Evolutionary conservation across 2,329 filamentous ascomycete genomes (phyloP), one percentile per base, ranked within the genome.

Genomic region (Aspergillus ochraceus): DNA sequence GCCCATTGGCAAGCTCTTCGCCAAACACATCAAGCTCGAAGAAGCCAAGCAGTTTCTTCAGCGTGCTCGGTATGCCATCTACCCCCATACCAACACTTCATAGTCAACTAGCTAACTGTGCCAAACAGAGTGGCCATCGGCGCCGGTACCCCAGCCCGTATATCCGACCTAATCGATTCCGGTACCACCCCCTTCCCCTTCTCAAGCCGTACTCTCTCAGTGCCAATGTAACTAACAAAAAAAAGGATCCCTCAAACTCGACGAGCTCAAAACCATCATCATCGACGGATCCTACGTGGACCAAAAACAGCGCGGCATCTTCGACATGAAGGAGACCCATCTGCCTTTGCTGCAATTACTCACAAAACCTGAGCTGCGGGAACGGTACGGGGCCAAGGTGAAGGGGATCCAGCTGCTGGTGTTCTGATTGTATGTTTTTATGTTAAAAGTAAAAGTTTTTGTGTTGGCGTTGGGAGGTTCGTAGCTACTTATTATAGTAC

Each of bases 11-110:
- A 99, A 99, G 76, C 81, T 99, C 72, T 99, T 99, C 76, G 94
- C 95, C 32, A 99, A 99, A 76, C 95, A 99, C 75, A 96, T 99
- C 81, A 99, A 99, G 78, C 78, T 99, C 11, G 86, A 91, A 55
- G 94, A 98, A 69, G 90, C 93, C 36, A 86, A 93, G 55, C 83
- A 89, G 60, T 90, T 90, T 71, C 86, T 96, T 47, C 84, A 90
- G 69, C 84, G 81, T 63, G 81, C 80, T 55, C 83, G 82, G 80
- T 83, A 72, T 49, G 74, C 67, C 14, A 46, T n/a, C 24, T 30
- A 20, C 45, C 19, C 17, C 32, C n/a, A n/a, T n/a, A n/a, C n/a
- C n/a, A n/a, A 32, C 12, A 12, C 57, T 2, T 11, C 5, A 49
- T 20, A 32, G 11, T 12, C 10, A 57, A 24, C 14, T 12, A 29